Evolutionary conservation across 768 basidiomycete genomes (phyloP), one percentile per base, ranked within the genome.

Genomic region (Paxillus involutus): DNA sequence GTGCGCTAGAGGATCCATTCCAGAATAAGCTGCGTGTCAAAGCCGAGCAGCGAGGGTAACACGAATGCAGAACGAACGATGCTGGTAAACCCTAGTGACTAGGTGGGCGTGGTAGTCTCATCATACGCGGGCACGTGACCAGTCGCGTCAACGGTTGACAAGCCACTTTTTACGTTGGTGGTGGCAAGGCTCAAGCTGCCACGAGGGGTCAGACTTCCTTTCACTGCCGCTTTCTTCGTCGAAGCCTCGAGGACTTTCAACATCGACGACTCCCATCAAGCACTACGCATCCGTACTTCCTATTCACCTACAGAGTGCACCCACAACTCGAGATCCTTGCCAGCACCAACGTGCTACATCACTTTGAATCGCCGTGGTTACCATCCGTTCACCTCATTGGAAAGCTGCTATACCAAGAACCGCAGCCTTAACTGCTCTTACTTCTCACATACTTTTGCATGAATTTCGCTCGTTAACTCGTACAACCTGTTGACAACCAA

Each of bases 81-180:
- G 21, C 21, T 21, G 21, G 21, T 21, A 21, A 21, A 21, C 21
- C 21, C 21, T 21, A 21, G 21, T n/a, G n/a, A n/a, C n/a, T n/a
- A n/a, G n/a, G n/a, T n/a, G n/a, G n/a, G n/a, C n/a, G 21, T 21
- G 7, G 32, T 11, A 32, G 5, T 21, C 21, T 21, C 21, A 21
- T 32, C 9, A 32, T 8, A 46, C 57, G 35, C 55, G 65, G 14
- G 12, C 65, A 66, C 66, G 66, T 66, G 65, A 66, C 48, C 35
- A 9, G 49, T 54, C 66, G 66, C 65, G 65, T 61, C 49, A 46
- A 33, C 9, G 48, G 65, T 53, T 65, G 64, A 65, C 59, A 67
- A 68, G 58, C 49, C 44, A 14, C 30, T 42, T 19, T 26, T 6
- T 21, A 26, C 26, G 26, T 26, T 26, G 4, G 21, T 21, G 21